Evolutionary conservation across 1,284 basidiomycete species (phyloP), one percentile per base, ranked within the genome.

Genomic region (Moesziomyces globuligerus): DNA sequence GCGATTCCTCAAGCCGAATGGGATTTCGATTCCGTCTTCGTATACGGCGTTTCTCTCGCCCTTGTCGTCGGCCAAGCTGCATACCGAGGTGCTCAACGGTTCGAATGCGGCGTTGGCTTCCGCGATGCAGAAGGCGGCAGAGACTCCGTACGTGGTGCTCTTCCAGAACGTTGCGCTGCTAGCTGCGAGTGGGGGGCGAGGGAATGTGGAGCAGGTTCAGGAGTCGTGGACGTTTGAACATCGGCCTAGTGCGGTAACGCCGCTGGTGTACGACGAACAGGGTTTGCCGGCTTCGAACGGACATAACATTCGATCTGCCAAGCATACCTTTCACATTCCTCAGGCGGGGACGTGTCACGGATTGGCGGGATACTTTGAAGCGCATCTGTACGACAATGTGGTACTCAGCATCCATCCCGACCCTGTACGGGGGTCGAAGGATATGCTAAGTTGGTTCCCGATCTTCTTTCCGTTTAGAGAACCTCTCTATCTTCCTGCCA

Each of bases 391-490:
- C 81, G 89, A 88, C 37, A 89, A 91, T 72, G 86, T 98, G 20
- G 91, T 91, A 0, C 85, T 98, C 34, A 96, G 93, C 75, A 99
- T 96, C 46, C 94, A 97, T 81, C 96, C 96, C 0, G 89, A 93
- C 55, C 89, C 65, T 3, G 90, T 45, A 90, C 91, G 83, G 88
- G 91, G 53, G 84, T 87, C 17, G 91, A 58, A 91, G 74, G 91
- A 98, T 74, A 98, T 98, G 95, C 86, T 98, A 62, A 95, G 92
- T 77, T 99, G 96, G 96, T 99, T 99, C 85, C 96, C 96, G 0
- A 85, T 98, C 29, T 97, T 93, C 85, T 96, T 99, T 84, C 95
- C 95, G 1, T 80, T 85, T 52, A 58, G 65, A 90, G 91, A 95
- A 74, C 93, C 95, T 1, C 84, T 99, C 7, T 98, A 97, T 81